A percentile compares a stretch with the other conserved stretches of the same genome.
These are phyloP conservation scores for Colletotrichum spinosum DNA, from an alignment of 2,329 filamentous ascomycete genomes.

Conservation along the genomic window DNA sequence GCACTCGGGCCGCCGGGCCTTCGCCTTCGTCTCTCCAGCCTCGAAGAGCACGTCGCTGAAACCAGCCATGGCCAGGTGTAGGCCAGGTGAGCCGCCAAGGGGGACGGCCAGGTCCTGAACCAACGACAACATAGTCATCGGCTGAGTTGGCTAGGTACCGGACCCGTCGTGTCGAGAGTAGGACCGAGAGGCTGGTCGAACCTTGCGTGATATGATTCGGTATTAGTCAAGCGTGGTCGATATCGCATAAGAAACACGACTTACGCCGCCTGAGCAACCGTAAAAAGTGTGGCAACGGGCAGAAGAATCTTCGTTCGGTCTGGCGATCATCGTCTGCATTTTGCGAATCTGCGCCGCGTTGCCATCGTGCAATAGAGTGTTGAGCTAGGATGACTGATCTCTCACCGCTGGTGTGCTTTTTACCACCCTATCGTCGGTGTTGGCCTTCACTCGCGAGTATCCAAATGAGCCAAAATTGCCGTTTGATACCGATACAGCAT, in stretches of 20 bases:
- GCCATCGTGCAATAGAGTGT: slow-evolving; percentile 40
- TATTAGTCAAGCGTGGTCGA: background rate
- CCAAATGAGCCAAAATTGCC: background rate
- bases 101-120: slow-evolving; percentile 70
- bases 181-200: slow-evolving; percentile 7
- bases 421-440: slow-evolving; percentile 40
- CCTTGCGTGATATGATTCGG: background rate
- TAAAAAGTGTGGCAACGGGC: slow-evolving; percentile 1
- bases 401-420: slow-evolving; percentile 47
- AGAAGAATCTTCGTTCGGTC: slow-evolving; percentile 32
- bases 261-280: slow-evolving; percentile 10
- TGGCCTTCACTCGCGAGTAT: slow-evolving; percentile 4
- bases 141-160: slow-evolving; percentile 9
- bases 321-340: slow-evolving; percentile 44
- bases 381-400: slow-evolving; percentile 52
- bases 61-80: slow-evolving; percentile 55
- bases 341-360: slow-evolving; percentile 44
- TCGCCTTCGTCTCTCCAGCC: slow-evolving; percentile 69
- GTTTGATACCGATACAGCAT: background rate
- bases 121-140: slow-evolving; percentile 73
- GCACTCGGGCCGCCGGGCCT: slow-evolving; percentile 40
- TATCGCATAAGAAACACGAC: background rate
- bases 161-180: slow-evolving; percentile 9
- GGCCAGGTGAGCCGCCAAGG: slow-evolving; percentile 70
- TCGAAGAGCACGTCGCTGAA: slow-evolving; percentile 71